Conservation (phyloP, 169 alveolate genomes). For the Plasmodium sp. region DNA sequence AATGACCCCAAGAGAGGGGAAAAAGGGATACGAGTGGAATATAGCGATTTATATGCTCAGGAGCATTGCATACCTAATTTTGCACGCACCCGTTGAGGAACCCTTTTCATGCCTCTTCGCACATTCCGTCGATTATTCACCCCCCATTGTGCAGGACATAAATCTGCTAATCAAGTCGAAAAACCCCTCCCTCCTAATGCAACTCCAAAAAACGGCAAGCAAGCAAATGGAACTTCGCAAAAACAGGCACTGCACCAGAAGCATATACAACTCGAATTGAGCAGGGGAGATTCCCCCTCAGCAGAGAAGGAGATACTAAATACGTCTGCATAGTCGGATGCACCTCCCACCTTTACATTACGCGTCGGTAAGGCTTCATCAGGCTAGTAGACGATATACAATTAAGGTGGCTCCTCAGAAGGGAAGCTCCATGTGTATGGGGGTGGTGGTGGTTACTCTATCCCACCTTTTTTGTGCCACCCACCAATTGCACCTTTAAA, state of each 20-base stretch:
- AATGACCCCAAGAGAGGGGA: not conserved
- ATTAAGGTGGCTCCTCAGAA: not conserved
- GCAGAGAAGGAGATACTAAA: not conserved
- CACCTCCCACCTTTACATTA: not conserved
- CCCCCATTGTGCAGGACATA: constrained; percentile 56
- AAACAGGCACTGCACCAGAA: constrained; percentile 10
- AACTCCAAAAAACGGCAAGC: constrained; percentile 86
- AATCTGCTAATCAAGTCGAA: constrained; percentile 87
- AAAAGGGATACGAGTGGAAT: not conserved
- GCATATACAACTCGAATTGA: not conserved
- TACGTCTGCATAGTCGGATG: not conserved
- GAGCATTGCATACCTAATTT: not conserved
- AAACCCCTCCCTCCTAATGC: constrained; percentile 90
- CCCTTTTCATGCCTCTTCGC: not conserved
- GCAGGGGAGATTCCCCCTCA: not conserved
- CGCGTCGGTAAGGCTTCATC: not conserved
- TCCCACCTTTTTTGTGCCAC: not conserved
- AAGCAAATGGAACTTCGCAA: constrained; percentile 75
- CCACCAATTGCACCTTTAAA: not conserved
- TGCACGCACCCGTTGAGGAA: not conserved
- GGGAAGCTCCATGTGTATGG: not conserved
- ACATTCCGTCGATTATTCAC: not conserved
- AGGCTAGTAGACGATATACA: not conserved
- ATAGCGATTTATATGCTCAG: not conserved
- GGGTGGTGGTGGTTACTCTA: not conserved